Base-by-base conservation (phyloP, 352 stramenopile genomes). In the Pythium rishiriense region DNA sequence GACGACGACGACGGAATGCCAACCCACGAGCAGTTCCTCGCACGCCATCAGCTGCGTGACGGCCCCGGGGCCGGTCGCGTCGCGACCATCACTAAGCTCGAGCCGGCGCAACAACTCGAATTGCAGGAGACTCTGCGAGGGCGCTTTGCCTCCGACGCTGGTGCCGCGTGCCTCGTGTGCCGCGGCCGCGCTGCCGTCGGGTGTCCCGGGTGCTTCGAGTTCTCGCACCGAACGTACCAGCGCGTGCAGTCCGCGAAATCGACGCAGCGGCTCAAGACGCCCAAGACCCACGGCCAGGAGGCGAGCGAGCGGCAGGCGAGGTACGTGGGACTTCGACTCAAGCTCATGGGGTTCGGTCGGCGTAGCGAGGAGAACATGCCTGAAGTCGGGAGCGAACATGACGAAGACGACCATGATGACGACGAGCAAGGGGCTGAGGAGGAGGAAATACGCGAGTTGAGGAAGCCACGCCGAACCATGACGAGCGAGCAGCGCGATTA, bases 191-290 rank as follows among this genome's bases (percentile, higher is more conserved):
- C 33, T 79, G 79, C 58, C n/a, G 37, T 68, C 50, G 83, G 85
- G 5, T 94, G 83, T 58, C 78, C 83, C 4, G 83, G 85, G 1
- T 92, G 83, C 48, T 92, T 91, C 68, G 54, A 68, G 11, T 90
- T 91, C 60, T 80, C 74, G 0, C 68, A 61, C 22, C 64, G 72
- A 12, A 74, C 60, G 15, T 86, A 79, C 49, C 49, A 69, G 17
- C 47, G 75, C 10, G 57, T 76, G 2, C 62, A 79, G 35, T 55
- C 68, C 17, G 72, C 65, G 6, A 75, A 78, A 59, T 59, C 74
- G 4, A 74, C 73, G 0, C 76, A 85, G 41, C 71, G 79, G 7
- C 73, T 79, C 39, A 81, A 81, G 52, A 89, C 77, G 4, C 68
- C 81, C 1, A 88, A 83, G 55, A 89, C 78, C 15, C 62, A 69